phyloP scores from a whole-genome alignment of 108 stramenopile genomes.

The Cyclostephanos invisitatus region DNA sequence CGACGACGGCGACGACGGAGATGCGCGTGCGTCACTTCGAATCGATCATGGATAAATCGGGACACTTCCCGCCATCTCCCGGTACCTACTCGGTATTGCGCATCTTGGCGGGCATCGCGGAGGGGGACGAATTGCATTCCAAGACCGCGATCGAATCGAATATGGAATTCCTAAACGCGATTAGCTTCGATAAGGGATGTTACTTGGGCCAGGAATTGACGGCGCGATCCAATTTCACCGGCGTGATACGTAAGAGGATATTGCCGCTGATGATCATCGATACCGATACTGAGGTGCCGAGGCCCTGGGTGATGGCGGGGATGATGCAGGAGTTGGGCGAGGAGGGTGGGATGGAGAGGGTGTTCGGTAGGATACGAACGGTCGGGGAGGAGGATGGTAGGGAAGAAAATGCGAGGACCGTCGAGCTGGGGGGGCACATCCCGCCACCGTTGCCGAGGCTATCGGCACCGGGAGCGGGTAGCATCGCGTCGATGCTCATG shows the following conservation, averaged over 20 bases:
- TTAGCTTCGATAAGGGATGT: constrained; percentile 95
- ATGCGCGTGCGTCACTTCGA: constrained; percentile 33
- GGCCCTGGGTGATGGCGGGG: constrained; percentile 75
- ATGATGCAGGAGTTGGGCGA: constrained; percentile 59
- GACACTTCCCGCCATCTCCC: constrained; percentile 50
- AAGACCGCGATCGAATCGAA: constrained; percentile 91
- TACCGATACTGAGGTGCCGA: constrained; percentile 69
- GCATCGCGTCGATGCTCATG: constrained; percentile 72
- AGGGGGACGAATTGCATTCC: constrained; percentile 76
- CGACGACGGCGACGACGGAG: not conserved
- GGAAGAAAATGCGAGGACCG: constrained; percentile 14
- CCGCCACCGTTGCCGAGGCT: constrained; percentile 69
- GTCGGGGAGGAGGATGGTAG: constrained; percentile 29
- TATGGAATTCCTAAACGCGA: constrained; percentile 89
- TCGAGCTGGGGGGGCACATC: constrained; percentile 25
- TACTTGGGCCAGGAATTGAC: constrained; percentile 98
- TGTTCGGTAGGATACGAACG: constrained; percentile 32
- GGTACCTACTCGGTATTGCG: constrained; percentile 78
- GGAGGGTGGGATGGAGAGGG: constrained; percentile 40
- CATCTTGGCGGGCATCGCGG: constrained; percentile 80
- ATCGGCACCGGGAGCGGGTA: constrained; percentile 67
- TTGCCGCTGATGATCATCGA: constrained; percentile 83
- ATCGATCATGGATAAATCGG: constrained; percentile 48
- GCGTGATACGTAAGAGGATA: constrained; percentile 90
- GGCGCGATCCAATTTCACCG: constrained; percentile 93